Evolutionary conservation across 2,329 filamentous ascomycete species (phyloP).

Genomic region (Penicillium paneum): DNA sequence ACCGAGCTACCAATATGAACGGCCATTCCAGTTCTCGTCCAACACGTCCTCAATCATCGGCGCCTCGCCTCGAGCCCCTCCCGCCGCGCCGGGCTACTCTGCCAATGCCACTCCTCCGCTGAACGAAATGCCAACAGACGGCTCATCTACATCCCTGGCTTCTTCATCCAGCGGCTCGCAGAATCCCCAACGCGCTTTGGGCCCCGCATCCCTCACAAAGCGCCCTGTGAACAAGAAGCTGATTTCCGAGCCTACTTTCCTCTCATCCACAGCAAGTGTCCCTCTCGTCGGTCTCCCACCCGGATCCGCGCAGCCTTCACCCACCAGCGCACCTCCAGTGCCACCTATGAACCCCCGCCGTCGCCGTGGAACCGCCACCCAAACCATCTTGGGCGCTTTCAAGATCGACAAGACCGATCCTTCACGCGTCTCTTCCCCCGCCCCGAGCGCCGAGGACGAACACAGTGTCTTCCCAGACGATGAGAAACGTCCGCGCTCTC

Average conservation of each 20-base stretch:
- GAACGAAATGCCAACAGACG: conserved; percentile 43
- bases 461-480: conserved; percentile 30
- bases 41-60: conserved; percentile 37
- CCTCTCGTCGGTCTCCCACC: conserved; percentile 57
- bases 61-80: conserved; percentile 43
- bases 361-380: conserved; percentile 48
- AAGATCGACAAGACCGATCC: conserved; percentile 37
- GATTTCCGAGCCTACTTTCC: conserved; percentile 59
- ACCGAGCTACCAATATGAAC: conserved; percentile 35
- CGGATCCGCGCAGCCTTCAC: conserved; percentile 55
- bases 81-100: conserved; percentile 47
- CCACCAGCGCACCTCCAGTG: conserved; percentile 50
- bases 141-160: conserved; percentile 36
- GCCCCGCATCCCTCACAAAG: conserved; percentile 46
- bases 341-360: conserved; percentile 60
- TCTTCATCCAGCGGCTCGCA: conserved; percentile 21
- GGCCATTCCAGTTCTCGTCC: conserved; percentile 29
- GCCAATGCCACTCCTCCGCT: conserved; percentile 55
- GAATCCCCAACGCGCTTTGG: conserved; percentile 30
- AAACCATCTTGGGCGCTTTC: conserved; percentile 40
- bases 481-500: conserved; percentile 39
- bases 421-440: conserved; percentile 23
- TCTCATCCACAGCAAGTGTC: conserved; percentile 55
- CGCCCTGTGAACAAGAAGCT: conserved; percentile 58
- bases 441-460: conserved; percentile 18